Base-by-base conservation (phyloP, 768 basidiomycete species). In the Suillus tomentosus region DNA sequence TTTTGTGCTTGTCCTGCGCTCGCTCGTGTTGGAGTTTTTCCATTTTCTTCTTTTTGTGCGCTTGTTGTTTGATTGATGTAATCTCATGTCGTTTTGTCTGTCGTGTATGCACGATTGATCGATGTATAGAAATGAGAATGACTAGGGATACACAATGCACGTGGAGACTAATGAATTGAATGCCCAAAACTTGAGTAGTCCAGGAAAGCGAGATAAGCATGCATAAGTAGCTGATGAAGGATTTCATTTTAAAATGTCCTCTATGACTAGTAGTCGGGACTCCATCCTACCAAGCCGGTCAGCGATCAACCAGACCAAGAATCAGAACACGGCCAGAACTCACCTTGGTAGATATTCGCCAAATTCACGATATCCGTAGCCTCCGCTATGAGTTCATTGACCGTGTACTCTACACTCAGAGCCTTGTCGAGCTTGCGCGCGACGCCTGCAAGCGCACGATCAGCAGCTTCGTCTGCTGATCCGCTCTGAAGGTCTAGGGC, bases 381-480 rank as follows among this genome's bases (percentile, higher is more conserved):
- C 72, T 92, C 88, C 22, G 92, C 88, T 64, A 99, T 89, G 47
- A 99, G 85, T 74, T 94, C 90, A 78, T 96, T 97, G 65, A 99
- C 94, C 6, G 90, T 92, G 69, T 93, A 95, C 73, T 96, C 92
- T 31, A 96, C 92, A 70, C 94, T 96, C 66, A 98, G 80, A 4
- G 86, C 82, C 71, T 88, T 89, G 72, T 93, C 87, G 48, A 99
- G 81, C 76, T 99, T 99, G 61, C 86, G 82, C 13, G 86, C 80
- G 43, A 99, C 95, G 40, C 87, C 85, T 42, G 79, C 85, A 66
- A 99, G 78, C 0, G 96, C 95, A 40, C 95, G 87, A 74, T 96
- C 95, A 2, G 96, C 96, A 15, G 91, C 88, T 72, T 97, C 94
- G 64, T 92, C 88, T 6, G 87, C 90, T 0, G 85, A 80, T 14